phyloP scores from a whole-genome alignment of 2,329 filamentous ascomycete genomes.

The Colletotrichum horii region DNA sequence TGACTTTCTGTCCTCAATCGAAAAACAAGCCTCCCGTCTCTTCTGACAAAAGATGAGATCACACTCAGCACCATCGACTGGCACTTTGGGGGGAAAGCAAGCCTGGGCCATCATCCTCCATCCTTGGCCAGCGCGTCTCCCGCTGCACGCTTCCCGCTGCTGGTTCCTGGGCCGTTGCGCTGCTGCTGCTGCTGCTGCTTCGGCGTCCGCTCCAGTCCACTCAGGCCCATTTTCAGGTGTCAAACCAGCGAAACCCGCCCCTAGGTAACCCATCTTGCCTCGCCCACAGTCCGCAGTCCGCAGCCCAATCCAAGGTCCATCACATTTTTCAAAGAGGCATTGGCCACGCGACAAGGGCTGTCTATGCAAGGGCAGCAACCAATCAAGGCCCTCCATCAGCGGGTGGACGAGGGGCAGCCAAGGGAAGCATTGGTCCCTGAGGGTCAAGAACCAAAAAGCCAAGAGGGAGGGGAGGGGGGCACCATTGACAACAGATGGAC shows the following conservation, averaged over 20 bases:
- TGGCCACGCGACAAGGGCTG: neutral
- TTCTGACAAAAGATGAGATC: neutral
- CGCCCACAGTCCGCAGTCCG: neutral
- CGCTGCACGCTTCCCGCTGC: neutral
- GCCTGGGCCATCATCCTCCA: neutral
- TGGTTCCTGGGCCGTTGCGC: neutral
- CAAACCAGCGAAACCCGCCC: neutral
- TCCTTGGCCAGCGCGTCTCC: neutral
- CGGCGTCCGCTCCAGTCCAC: neutral
- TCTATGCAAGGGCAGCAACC: constrained; percentile 8
- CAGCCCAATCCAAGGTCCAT: neutral
- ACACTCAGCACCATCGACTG: neutral
- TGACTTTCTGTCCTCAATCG: neutral
- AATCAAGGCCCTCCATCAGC: neutral
- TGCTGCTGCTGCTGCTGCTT: neutral
- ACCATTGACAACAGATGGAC: neutral
- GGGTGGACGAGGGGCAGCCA: neutral
- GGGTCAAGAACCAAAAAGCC: neutral
- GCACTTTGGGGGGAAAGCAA: neutral
- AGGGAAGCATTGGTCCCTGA: neutral
- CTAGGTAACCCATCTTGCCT: neutral
- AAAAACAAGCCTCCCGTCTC: neutral
- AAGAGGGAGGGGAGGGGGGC: neutral
- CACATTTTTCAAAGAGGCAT: constrained; percentile 4
- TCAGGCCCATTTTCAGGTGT: neutral